These are phyloP conservation scores for Rhododendron simsii DNA, from an alignment of 148 eudicot species.

Conservation along the genomic window DNA sequence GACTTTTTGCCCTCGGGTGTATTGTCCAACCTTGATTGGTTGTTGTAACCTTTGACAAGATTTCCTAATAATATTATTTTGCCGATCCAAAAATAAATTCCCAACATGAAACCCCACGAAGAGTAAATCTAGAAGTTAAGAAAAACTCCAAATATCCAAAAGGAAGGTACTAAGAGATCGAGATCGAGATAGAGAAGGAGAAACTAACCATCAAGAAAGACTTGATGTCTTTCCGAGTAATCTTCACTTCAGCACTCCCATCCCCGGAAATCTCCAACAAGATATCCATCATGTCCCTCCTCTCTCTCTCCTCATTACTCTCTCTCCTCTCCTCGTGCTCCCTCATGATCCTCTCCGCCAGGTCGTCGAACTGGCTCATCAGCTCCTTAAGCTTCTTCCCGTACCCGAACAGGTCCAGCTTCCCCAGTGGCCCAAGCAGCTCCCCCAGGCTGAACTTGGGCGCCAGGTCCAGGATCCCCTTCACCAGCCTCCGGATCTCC, in stretches of 20 bases:
- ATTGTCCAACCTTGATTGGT: too few relatives aligned
- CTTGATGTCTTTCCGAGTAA: conserved; percentile 29
- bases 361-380: conserved; percentile 13
- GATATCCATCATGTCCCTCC: conserved; percentile 31
- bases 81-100: too few relatives aligned
- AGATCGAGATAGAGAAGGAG: neutral
- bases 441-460: conserved; percentile 29
- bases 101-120: too few relatives aligned
- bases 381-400: conserved; percentile 15
- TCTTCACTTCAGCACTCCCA: conserved; percentile 24
- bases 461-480: conserved; percentile 16
- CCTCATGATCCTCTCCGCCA: conserved; percentile 29
- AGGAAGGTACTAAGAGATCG: neutral
- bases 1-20: too few relatives aligned
- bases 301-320: neutral
- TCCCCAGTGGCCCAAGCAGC: conserved; percentile 19
- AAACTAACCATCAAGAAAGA: conserved; percentile 29
- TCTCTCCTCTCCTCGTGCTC: conserved; percentile 2
- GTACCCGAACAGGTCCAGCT: conserved; percentile 22
- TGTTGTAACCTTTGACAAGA: too few relatives aligned
- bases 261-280: conserved; percentile 23
- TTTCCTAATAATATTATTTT: too few relatives aligned
- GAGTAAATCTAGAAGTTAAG: too few relatives aligned
- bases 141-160: neutral
- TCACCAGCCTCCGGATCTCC: conserved; percentile 20